phyloP scores from a whole-genome alignment of 345 rosid species.

The Chamaenerion angustifolium region DNA sequence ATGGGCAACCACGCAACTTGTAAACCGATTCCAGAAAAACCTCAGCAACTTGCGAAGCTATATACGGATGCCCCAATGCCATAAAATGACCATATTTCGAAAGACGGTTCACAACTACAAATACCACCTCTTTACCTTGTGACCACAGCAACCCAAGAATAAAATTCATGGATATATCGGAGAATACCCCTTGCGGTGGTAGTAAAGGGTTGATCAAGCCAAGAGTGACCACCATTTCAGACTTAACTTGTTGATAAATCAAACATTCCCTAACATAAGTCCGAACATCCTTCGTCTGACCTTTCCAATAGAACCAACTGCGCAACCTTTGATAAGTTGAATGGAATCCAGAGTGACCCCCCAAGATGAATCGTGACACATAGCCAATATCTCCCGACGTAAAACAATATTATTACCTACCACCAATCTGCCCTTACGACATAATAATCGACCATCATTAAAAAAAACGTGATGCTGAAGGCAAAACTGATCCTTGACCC shows the following conservation, averaged over 20 bases:
- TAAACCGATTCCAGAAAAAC: neutral
- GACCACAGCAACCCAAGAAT: neutral
- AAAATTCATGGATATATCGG: conserved; percentile 1
- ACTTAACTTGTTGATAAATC: neutral
- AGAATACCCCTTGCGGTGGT: neutral
- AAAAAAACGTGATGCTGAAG: too few relatives aligned
- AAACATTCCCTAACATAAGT: too few relatives aligned
- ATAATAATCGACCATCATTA: too few relatives aligned
- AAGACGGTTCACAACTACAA: neutral
- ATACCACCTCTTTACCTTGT: neutral
- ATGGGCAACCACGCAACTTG: conserved; percentile 3
- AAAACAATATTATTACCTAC: too few relatives aligned
- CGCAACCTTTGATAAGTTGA: too few relatives aligned
- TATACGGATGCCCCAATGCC: neutral
- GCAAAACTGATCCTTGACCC: too few relatives aligned
- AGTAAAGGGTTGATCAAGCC: neutral
- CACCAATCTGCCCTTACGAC: too few relatives aligned
- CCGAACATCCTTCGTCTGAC: too few relatives aligned
- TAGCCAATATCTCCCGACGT: too few relatives aligned
- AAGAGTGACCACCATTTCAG: neutral
- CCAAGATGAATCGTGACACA: too few relatives aligned
- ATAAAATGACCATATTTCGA: neutral
- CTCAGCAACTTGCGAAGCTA: neutral
- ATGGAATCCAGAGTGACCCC: too few relatives aligned
- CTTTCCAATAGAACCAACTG: too few relatives aligned